These are phyloP conservation scores for Primulina huaijiensis DNA, from an alignment of 257 asterid species.

Conservation along the genomic window DNA sequence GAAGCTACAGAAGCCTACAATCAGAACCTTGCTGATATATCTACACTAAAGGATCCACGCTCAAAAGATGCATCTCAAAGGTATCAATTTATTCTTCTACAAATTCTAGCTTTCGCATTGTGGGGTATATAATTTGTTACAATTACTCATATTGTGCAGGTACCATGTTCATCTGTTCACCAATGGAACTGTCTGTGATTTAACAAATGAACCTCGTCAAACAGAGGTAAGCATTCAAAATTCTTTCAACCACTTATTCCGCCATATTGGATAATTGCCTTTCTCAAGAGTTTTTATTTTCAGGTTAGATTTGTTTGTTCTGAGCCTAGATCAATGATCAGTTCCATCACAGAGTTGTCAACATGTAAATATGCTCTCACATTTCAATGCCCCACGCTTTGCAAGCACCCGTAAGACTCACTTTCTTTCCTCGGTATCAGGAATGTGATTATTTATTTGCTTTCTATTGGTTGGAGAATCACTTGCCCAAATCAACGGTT, in stretches of 20 bases:
- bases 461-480: background rate
- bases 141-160: conserved; percentile 40
- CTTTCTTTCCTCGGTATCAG: conserved; percentile 8
- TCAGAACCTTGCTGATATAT: conserved; percentile 71
- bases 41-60: conserved; percentile 90
- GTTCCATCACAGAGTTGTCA: conserved; percentile 88
- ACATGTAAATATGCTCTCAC: conserved; percentile 98
- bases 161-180: conserved; percentile 86
- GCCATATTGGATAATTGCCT: conserved; percentile 17
- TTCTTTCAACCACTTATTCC: conserved; percentile 17
- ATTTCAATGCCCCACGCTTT: conserved; percentile 85
- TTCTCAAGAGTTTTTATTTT: conserved; percentile 27
- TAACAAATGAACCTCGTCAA: conserved; percentile 88
- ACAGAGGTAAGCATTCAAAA: conserved; percentile 60
- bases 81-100: conserved; percentile 36
- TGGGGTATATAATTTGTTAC: conserved; percentile 17
- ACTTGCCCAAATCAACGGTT: background rate
- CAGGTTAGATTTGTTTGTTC: conserved; percentile 97
- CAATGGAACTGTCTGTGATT: conserved; percentile 87
- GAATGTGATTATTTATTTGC: background rate
- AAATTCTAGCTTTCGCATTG: background rate
- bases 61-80: conserved; percentile 99
- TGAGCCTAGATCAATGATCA: conserved; percentile 89
- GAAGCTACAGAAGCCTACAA: conserved; percentile 79
- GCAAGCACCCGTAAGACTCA: conserved; percentile 92